Base-by-base conservation (phyloP, 192 early-diverging fungal species). In the Globomyces pollinis-pini region DNA sequence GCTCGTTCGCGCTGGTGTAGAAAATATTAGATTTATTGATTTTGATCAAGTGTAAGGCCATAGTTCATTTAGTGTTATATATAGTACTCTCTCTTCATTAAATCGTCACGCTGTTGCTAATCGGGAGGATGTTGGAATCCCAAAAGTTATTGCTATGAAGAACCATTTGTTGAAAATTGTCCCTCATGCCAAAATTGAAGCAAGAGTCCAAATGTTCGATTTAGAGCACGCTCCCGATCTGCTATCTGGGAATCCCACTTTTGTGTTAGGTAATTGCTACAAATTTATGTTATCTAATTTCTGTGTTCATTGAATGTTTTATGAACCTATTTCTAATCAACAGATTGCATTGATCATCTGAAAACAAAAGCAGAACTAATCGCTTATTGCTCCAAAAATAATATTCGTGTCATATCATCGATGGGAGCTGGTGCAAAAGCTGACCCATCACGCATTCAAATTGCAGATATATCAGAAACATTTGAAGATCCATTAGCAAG, bases 21-120 rank as follows among this genome's bases (percentile, higher is more conserved):
- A 85, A 57, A 77, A 76, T 26, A 72, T 98, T 32, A 81, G 94
- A 16, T 67, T 98, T 30, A 92, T 98, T 50, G 96, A 98, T 56
- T 98, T 98, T 73, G 96, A 98, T 72, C 93, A 96, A 70, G 94
- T 98, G n/a, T n/a, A n/a, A n/a, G n/a, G n/a, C n/a, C n/a, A n/a
- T n/a, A n/a, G n/a, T n/a, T n/a, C n/a, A n/a, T n/a, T n/a, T n/a
- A n/a, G n/a, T n/a, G n/a, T n/a, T n/a, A n/a, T n/a, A n/a, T n/a
- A n/a, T n/a, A n/a, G n/a, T 13, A 90, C 93, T 1, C 71, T 96
- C 20, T 91, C 90, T 35, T 84, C 80, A n/a, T 74, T 98, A 57
- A 98, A 98, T 69, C 77, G 95, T 36, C 95, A 98, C 52, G 91
- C 92, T 0, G 90, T 95, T 1, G 93, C 93, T 5, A 89, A 86